Base-by-base conservation (phyloP, 75 land plant species). In the Cunninghamia lanceolata region DNA sequence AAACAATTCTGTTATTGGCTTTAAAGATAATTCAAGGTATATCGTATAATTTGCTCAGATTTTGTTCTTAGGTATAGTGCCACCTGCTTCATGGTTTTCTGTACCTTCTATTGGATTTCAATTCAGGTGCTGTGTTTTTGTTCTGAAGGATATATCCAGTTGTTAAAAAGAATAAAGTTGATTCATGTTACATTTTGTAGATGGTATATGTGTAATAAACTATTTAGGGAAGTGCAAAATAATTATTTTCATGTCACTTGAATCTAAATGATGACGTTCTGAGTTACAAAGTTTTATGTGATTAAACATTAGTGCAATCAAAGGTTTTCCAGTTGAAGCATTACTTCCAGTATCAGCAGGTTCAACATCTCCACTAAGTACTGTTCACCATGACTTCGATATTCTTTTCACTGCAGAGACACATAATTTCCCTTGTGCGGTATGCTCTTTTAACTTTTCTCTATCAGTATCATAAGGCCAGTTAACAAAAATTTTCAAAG, bases 361-460 rank as follows among this genome's bases (percentile, higher is more conserved):
- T 43, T 89, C 88, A 80, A 87, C 95, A 82, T 96, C 93, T 82
- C 89, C 91, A 30, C 84, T 96, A 68, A 80, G 82, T 10, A 59
- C 75, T 38, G 36, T 52, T 74, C n/a, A 46, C 42, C 88, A 93
- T 63, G 94, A 93, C 70, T 90, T 94, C 78, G 96, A 95, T 87
- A 90, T 97, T 83, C 91, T 97, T 38, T 97, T 97, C 86, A 97
- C 99, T 53, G 99, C 99, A 40, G 99, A 97, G 90, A 97, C 99
- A 5, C 99, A 97, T 88, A 97, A 97, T 89, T 97, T 97, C 83
- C 99, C 99, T 59, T 97, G 99, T 92, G 99, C 99, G 40, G 99
- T 91, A 90, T 63, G 91, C 76, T 45, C 30, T 87, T 85, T 52
- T 28, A 30, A 34, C 78, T 43, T 46, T 45, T 50, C 17, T 79